Evolutionary conservation across 2,329 filamentous ascomycete genomes (phyloP), one percentile per base, ranked within the genome.

Genomic region (Ophiocordyceps camponoti-floridani): DNA sequence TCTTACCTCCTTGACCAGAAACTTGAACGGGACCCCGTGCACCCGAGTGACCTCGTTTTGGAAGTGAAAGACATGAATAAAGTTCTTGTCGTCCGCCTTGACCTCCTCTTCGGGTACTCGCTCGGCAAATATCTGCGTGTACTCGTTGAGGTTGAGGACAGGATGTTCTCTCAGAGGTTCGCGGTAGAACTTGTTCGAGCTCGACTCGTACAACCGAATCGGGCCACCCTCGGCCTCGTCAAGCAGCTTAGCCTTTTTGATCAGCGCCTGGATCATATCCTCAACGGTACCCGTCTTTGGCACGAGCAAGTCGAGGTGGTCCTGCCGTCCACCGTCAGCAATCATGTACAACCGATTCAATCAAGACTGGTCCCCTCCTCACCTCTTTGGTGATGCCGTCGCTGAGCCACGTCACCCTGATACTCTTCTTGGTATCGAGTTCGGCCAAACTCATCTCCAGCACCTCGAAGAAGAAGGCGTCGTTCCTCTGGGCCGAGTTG

Each of bases 401-500:
- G 38, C 81, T 83, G 41, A 98, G 68, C 77, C 83, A 89, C 1
- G 72, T 84, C 42, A 98, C 65, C 60, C 84, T 89, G 50, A 96
- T 67, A 46, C 69, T 77, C 67, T 93, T 95, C 68, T 94, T 91
- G 46, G 84, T 91, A 57, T 98, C 91, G 40, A 94, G 71, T 61
- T 98, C 93, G 23, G 84, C 83, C 42, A 98, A 65, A 54, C 86
- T 94, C 69, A 95, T 94, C 50, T 98, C 91, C 38, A 98, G 67
- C 27, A 96, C 77, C 60, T 98, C 91, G 57, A 88, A 98, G 60
- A 81, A 96, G 44, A 98, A 69, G 1, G 82, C 77, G 61, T 96
- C 89, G 18, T 73, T 65, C 45, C 79, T 74, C 56, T 87, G 83
- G 30, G 72, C 78, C 46, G 74, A 73, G 52, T 79, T 83, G 43